phyloP scores from a whole-genome alignment of 441 rosid species.

The California macrophylla region DNA sequence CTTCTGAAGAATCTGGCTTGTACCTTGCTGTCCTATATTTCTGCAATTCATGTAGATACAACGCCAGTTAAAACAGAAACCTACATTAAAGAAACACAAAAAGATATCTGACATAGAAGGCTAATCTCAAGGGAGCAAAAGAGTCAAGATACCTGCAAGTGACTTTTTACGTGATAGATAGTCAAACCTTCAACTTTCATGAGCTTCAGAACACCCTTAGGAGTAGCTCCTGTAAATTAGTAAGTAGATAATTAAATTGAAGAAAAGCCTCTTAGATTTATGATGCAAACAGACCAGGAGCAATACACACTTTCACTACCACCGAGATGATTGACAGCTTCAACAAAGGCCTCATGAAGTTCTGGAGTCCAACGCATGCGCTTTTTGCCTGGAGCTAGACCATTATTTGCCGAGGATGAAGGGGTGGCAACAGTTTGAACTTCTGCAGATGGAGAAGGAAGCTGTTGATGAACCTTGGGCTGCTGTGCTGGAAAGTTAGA shows the following conservation, averaged over 20 bases:
- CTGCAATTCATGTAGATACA: constrained; percentile 41
- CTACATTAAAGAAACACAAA: background rate
- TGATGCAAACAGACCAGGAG: no score
- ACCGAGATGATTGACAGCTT: constrained; percentile 79
- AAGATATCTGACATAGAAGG: background rate
- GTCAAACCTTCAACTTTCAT: constrained; percentile 66
- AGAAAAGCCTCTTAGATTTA: background rate
- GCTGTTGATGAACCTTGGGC: constrained; percentile 35
- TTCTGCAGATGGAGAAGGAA: constrained; percentile 43
- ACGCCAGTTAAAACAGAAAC: constrained; percentile 17
- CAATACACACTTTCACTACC: constrained; percentile 75
- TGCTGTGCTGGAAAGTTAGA: constrained; percentile 24
- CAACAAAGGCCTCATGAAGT: constrained; percentile 81
- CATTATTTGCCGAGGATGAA: constrained; percentile 40
- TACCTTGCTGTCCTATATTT: constrained; percentile 82
- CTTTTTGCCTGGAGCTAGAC: constrained; percentile 44
- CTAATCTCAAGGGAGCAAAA: background rate
- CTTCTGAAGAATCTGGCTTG: constrained; percentile 70
- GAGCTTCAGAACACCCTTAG: constrained; percentile 71
- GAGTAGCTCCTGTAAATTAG: constrained; percentile 67
- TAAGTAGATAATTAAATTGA: constrained; percentile 15
- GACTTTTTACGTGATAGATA: constrained; percentile 93
- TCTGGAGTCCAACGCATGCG: constrained; percentile 97
- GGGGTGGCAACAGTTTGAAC: constrained; percentile 35
- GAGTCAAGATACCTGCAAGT: constrained; percentile 50